Evolutionary conservation across 805 yeast species (phyloP).

Genomic region (Jamesozyma piceae): DNA sequence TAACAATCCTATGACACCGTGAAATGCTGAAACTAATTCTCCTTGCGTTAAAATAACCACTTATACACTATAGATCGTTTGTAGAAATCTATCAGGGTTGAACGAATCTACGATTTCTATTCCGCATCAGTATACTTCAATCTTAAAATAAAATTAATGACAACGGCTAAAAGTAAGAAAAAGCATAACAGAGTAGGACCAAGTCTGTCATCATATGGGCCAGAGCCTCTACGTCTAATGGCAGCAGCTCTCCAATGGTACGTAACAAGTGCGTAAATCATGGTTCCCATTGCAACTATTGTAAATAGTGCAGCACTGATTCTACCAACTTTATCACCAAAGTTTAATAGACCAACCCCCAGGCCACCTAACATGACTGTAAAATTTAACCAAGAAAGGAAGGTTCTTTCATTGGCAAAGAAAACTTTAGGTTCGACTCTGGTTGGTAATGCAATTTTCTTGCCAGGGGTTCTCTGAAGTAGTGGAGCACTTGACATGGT

Average conservation of each 20-base stretch:
- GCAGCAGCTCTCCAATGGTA: slow-evolving; percentile 99
- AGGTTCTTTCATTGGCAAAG: slow-evolving; percentile 97
- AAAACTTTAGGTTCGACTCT: slow-evolving; percentile 98
- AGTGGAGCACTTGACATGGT: slow-evolving; percentile 58
- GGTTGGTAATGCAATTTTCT: slow-evolving; percentile 95
- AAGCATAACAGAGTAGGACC: slow-evolving; percentile 97
- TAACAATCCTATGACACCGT: neutral
- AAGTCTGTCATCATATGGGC: slow-evolving; percentile 97
- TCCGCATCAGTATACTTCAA: slow-evolving; percentile 17
- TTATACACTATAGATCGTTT: too few species aligned
- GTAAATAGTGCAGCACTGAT: slow-evolving; percentile 92
- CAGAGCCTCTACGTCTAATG: slow-evolving; percentile 92
- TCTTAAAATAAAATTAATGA: slow-evolving; percentile 84
- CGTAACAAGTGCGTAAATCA: slow-evolving; percentile 90
- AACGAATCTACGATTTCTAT: too few species aligned
- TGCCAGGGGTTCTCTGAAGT: slow-evolving; percentile 66
- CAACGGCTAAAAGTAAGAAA: slow-evolving; percentile 85
- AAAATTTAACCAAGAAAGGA: slow-evolving; percentile 95
- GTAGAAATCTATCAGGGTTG: too few species aligned
- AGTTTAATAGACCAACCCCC: slow-evolving; percentile 90
- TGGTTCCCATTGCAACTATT: slow-evolving; percentile 92
- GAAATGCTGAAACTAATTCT: neutral
- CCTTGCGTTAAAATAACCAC: too few species aligned
- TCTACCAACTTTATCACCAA: slow-evolving; percentile 90
- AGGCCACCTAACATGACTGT: slow-evolving; percentile 96